Conservation (phyloP, 148 eudicot species). For the Fagopyrum esculentum region DNA sequence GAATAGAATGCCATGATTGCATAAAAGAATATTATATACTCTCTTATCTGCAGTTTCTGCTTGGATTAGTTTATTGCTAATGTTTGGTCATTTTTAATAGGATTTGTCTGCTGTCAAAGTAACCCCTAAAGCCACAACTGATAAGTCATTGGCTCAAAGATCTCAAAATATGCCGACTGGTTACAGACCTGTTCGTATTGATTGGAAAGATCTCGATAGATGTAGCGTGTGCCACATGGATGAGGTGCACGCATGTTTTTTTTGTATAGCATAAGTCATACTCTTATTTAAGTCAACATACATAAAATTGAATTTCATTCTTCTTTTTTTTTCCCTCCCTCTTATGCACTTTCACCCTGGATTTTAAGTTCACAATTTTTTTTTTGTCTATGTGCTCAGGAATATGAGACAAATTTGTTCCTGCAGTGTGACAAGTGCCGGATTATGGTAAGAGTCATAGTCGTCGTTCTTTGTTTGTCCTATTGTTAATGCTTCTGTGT, state of each 20-base stretch:
- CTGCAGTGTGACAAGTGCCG: slow-evolving; percentile 99
- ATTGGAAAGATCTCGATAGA: slow-evolving; percentile 94
- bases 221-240: slow-evolving; percentile 99
- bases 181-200: slow-evolving; percentile 61
- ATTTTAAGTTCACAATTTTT: slow-evolving; percentile 10
- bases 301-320: slow-evolving; percentile 3
- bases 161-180: slow-evolving; percentile 36
- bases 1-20: not conserved
- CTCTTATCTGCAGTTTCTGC: slow-evolving; percentile 1
- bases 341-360: not conserved
- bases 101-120: slow-evolving; percentile 39
- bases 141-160: slow-evolving; percentile 31
- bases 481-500: not conserved
- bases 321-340: not conserved
- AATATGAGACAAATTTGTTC: slow-evolving; percentile 85
- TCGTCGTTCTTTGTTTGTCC: not conserved
- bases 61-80: not conserved
- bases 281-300: not conserved
- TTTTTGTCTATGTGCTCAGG: slow-evolving; percentile 31
- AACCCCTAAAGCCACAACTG: slow-evolving; percentile 25
- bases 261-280: not conserved
- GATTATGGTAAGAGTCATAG: slow-evolving; percentile 67
- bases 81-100: slow-evolving; percentile 32
- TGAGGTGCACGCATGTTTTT: slow-evolving; percentile 47
- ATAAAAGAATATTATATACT: not conserved